Conservation (phyloP, 331 rosid genomes). For the Rosa hybrid region DNA sequence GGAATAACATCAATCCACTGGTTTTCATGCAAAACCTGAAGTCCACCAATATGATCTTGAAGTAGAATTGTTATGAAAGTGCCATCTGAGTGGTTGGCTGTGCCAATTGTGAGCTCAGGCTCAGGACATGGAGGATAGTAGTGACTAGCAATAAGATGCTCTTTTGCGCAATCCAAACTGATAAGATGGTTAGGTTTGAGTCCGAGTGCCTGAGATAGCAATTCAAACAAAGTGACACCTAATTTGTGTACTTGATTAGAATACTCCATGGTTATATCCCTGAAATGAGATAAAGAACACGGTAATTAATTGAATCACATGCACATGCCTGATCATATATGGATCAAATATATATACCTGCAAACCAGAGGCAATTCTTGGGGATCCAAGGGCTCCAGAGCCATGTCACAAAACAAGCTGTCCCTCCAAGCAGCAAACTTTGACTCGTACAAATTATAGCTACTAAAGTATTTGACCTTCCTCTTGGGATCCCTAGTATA, state of each 20-base stretch:
- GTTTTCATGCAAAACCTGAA: neutral
- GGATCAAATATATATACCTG: neutral
- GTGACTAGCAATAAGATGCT: neutral
- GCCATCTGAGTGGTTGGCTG: neutral
- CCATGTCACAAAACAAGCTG: neutral
- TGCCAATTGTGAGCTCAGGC: conserved; percentile 9
- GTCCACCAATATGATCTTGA: conserved; percentile 4
- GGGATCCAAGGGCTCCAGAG: neutral
- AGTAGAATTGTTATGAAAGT: conserved; percentile 1
- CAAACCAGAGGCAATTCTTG: neutral
- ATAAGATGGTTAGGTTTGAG: neutral
- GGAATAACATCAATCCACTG: neutral
- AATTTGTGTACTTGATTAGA: neutral
- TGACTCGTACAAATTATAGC: neutral
- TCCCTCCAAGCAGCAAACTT: neutral
- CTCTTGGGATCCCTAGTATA: conserved; percentile 1
- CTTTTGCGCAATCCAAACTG: neutral
- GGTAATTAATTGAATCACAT: neutral
- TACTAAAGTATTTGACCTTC: neutral
- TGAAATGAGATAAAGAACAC: neutral
- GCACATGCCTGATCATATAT: neutral
- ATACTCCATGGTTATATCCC: conserved; percentile 2
- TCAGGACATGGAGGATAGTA: conserved; percentile 7
- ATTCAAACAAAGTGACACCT: neutral
- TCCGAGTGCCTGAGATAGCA: conserved; percentile 6